A percentile compares a stretch with the other conserved stretches of the same genome.
phyloP scores from a whole-genome alignment of 371 early-diverging fungal species.

The Lichtheimia ramosa region DNA sequence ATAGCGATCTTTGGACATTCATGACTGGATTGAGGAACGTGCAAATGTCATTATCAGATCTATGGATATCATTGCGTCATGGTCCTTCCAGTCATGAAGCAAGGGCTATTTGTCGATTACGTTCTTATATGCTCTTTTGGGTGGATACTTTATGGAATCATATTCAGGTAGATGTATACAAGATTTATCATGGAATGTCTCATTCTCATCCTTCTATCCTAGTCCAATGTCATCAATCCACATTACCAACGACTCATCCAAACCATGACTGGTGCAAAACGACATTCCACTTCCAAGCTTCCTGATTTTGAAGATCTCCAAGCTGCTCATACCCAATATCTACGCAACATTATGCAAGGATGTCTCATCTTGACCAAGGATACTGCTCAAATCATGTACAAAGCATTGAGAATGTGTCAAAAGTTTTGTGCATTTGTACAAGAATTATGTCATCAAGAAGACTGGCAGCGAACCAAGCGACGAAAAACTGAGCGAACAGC shows the following conservation, averaged over 20 bases:
- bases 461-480: constrained; percentile 26
- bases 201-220: neutral
- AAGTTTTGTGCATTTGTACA: constrained; percentile 41
- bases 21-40: constrained; percentile 53
- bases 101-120: constrained; percentile 48
- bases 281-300: constrained; percentile 3
- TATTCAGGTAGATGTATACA: constrained; percentile 58
- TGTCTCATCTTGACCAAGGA: constrained; percentile 49
- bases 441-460: constrained; percentile 26
- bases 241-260: constrained; percentile 30
- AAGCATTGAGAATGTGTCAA: constrained; percentile 38
- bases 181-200: neutral
- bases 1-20: constrained; percentile 63
- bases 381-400: constrained; percentile 32
- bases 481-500: constrained; percentile 30
- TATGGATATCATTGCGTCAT: constrained; percentile 15
- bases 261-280: constrained; percentile 14
- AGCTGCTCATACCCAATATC: constrained; percentile 46
- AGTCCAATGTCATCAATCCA: constrained; percentile 69
- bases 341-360: constrained; percentile 47
- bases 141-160: constrained; percentile 76
- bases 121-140: constrained; percentile 71
- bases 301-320: constrained; percentile 62
- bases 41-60: constrained; percentile 36
- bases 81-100: constrained; percentile 1